A percentile compares a stretch with the other conserved stretches of the same genome.
Evolutionary conservation across 2,329 filamentous ascomycete species (phyloP).

Genomic region (Aspergillus sp.): DNA sequence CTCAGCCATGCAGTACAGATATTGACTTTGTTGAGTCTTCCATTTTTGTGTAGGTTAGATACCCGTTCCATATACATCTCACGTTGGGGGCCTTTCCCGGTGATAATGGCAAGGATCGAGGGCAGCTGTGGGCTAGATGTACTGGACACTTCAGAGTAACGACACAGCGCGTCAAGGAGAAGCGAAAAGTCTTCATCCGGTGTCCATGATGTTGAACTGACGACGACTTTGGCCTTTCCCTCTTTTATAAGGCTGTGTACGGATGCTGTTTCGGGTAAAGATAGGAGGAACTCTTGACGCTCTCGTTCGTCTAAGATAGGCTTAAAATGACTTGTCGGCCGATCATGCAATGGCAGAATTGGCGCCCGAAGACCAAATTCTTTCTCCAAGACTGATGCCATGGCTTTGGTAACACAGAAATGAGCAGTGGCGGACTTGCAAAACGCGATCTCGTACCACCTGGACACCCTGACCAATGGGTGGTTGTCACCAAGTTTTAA

Average conservation of each 20-base stretch:
- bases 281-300: constrained; percentile 61
- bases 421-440: constrained; percentile 70
- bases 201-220: constrained; percentile 97
- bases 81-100: constrained; percentile 87
- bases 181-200: constrained; percentile 92
- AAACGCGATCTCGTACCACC: constrained; percentile 73
- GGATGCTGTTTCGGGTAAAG: constrained; percentile 63
- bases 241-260: constrained; percentile 60
- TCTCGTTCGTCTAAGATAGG: constrained; percentile 57
- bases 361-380: constrained; percentile 66
- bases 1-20: constrained; percentile 84
- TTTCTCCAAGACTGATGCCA: constrained; percentile 70
- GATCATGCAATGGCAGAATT: constrained; percentile 77
- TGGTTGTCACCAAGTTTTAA: constrained; percentile 63
- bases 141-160: constrained; percentile 62
- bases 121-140: constrained; percentile 55
- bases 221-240: constrained; percentile 66
- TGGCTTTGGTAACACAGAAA: constrained; percentile 85
- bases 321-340: constrained; percentile 79
- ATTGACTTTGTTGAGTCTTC: constrained; percentile 67
- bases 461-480: constrained; percentile 74
- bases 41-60: constrained; percentile 57
- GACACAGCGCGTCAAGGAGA: constrained; percentile 76
- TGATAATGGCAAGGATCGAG: constrained; percentile 81
- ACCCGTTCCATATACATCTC: constrained; percentile 71